Evolutionary conservation across 176 grass and related monocot genomes (phyloP), one percentile per base, ranked within the genome.

Genomic region (Musa acuminata): DNA sequence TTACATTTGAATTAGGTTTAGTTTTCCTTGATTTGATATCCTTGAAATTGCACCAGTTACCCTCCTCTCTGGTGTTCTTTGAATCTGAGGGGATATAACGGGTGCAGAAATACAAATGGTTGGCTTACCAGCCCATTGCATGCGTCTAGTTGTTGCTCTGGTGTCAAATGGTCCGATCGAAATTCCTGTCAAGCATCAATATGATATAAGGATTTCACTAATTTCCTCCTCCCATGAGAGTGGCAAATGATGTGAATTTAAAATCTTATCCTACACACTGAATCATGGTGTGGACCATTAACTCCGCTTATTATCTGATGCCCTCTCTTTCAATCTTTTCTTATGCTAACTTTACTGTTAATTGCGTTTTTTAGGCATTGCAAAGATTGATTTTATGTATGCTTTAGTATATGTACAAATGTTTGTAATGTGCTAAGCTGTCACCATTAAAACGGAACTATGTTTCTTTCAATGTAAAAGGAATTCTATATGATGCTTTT

Each of bases 91-190:
- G 64, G 72, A 75, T 73, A 82, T 53, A 89, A 85, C 72, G 0
- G 86, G 80, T 80, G 90, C 87, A 53, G 0, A 89, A 2, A 93
- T 17, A 1, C 19, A 91, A 23, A 85, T 69, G 87, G 29, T 91
- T 91, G 85, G 81, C 94, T 87, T 93, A 91, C 88, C 95, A 98
- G 90, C 88, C 82, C 85, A 78, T 84, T 51, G 88, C 88, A 87
- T 75, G 14, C 21, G 27, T 21, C 72, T 83, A 55, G 21, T 43
- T 43, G 76, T 93, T 94, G 86, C 95, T 73, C 54, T 87, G 86
- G 88, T 57, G 95, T 94, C 95, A 99, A 99, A 94, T 94, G 72
- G 86, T 82, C 79, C 80, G 78, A 93, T 77, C 84, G n/a, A 87
- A 69, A 91, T 85, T 62, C 49, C 0, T 50, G 7, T 20, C 8